Evolutionary conservation across 192 early-diverging fungal species (phyloP).

Genomic region (Allomyces javanicus): DNA sequence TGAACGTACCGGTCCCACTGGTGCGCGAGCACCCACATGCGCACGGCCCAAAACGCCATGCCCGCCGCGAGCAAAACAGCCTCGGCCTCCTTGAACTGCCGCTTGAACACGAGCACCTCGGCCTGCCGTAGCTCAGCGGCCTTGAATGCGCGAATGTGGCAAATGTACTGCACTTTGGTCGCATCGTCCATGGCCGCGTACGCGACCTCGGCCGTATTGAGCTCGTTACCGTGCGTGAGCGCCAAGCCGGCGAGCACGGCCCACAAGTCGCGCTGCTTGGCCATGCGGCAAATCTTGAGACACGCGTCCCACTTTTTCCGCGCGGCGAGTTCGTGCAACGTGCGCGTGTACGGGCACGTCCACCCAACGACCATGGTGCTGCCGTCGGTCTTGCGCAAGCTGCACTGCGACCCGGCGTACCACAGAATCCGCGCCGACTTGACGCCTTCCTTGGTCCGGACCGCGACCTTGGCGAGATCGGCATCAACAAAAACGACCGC

Average conservation of each 20-base stretch:
- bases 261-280: constrained; percentile 30
- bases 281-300: constrained; percentile 28
- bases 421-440: constrained; percentile 19
- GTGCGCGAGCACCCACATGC: constrained; percentile 29
- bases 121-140: constrained; percentile 24
- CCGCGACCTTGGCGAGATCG: constrained; percentile 17
- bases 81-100: constrained; percentile 31
- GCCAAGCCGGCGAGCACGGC: constrained; percentile 37
- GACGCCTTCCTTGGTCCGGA: not conserved
- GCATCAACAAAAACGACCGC: constrained; percentile 38
- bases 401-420: constrained; percentile 31
- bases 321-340: constrained; percentile 29
- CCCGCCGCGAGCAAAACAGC: constrained; percentile 25
- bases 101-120: constrained; percentile 27
- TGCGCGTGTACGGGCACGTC: constrained; percentile 24
- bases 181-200: constrained; percentile 36
- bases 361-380: constrained; percentile 21
- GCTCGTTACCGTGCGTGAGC: constrained; percentile 21
- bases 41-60: constrained; percentile 24
- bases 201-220: constrained; percentile 40
- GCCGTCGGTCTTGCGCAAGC: constrained; percentile 28
- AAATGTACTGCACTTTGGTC: constrained; percentile 35
- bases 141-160: constrained; percentile 29
- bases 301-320: constrained; percentile 44
- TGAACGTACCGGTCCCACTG: constrained; percentile 32